Evolutionary conservation across 306 rosid species (phyloP).

Genomic region (Quercus mongolica): DNA sequence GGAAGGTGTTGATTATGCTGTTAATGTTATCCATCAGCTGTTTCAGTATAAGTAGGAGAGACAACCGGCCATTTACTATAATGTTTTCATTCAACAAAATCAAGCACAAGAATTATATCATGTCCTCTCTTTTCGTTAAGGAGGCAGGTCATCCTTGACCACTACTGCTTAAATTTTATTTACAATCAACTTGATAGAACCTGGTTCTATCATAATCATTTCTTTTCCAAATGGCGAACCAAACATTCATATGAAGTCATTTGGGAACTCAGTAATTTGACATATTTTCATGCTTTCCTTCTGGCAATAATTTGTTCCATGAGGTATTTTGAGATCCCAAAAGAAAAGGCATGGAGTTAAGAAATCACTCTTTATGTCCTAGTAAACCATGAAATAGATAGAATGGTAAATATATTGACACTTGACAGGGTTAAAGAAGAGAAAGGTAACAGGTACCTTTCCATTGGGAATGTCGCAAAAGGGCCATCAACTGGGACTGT

Average conservation of each 20-base stretch:
- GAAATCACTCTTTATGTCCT: neutral
- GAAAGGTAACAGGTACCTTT: slow-evolving; percentile 44
- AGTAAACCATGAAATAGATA: neutral
- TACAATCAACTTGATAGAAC: no score
- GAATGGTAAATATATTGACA: neutral
- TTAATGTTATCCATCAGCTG: no score
- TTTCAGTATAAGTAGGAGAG: no score
- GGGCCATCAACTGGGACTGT: slow-evolving; percentile 94
- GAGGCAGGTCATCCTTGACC: no score
- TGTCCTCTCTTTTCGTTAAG: no score
- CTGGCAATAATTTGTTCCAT: neutral
- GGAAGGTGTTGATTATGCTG: no score
- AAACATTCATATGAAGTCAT: neutral
- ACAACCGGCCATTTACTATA: no score
- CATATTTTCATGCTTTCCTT: neutral
- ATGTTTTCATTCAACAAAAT: no score
- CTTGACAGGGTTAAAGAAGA: neutral
- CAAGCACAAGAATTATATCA: no score
- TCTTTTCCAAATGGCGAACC: neutral
- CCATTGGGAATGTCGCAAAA: slow-evolving; percentile 69
- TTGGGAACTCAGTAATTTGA: neutral
- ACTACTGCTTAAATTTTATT: no score
- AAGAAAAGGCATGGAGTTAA: neutral
- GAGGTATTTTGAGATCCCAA: neutral
- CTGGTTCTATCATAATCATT: neutral